These are phyloP conservation scores for Colletotrichum lindemuthianum DNA, from an alignment of 2,329 filamentous ascomycete genomes.

Conservation along the genomic window DNA sequence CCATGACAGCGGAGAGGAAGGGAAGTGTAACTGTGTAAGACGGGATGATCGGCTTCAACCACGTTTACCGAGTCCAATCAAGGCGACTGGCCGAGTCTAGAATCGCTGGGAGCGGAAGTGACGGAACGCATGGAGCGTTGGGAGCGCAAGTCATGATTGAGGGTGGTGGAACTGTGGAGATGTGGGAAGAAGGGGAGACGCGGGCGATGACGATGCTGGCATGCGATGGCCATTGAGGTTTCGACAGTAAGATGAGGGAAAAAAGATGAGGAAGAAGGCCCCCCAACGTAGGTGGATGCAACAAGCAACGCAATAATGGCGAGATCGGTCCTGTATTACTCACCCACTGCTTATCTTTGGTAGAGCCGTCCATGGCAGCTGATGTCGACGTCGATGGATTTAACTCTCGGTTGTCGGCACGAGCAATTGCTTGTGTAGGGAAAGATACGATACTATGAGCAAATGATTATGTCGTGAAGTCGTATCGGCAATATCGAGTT, in stretches of 20 bases:
- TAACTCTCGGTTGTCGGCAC: not conserved
- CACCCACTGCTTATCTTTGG: conserved; percentile 62
- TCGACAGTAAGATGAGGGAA: conserved; percentile 2
- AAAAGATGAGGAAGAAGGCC: conserved; percentile 1
- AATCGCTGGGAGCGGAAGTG: conserved; percentile 19
- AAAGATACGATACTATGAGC: not conserved
- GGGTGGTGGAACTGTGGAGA: conserved; percentile 22
- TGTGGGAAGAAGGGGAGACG: conserved; percentile 21
- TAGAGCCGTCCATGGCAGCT: conserved; percentile 38
- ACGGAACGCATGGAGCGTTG: conserved; percentile 27
- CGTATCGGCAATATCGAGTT: too few relatives aligned
- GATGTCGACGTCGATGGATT: not conserved
- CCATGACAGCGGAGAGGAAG: conserved; percentile 6
- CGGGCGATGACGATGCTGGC: conserved; percentile 28
- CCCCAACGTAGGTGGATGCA: not conserved
- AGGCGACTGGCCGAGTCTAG: not conserved
- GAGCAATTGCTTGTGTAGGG: conserved; percentile 1
- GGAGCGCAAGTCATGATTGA: conserved; percentile 8
- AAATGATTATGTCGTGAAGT: not conserved
- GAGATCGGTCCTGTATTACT: conserved; percentile 37
- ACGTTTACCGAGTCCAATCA: not conserved
- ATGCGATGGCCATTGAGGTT: not conserved
- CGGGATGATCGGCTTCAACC: conserved; percentile 32
- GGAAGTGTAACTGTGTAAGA: conserved; percentile 4
- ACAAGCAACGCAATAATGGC: not conserved